These are phyloP conservation scores for Helotiales sp. DNA, from an alignment of 2,329 filamentous ascomycete species.

Conservation along the genomic window DNA sequence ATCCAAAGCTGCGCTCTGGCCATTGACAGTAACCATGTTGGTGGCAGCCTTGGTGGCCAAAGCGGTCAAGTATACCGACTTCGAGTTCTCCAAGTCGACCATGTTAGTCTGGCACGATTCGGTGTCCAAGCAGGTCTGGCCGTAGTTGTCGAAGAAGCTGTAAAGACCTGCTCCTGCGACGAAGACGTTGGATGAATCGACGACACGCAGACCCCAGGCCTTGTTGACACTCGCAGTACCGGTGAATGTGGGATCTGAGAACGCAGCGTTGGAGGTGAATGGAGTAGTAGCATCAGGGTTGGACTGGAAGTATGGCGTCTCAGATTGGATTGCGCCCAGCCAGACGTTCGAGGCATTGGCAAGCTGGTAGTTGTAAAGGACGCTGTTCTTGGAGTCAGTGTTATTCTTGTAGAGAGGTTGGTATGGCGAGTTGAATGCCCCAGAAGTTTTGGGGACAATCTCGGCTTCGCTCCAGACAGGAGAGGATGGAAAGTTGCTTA, in stretches of 20 bases:
- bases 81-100: constrained; percentile 66
- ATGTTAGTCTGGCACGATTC: constrained; percentile 79
- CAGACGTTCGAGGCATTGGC: constrained; percentile 75
- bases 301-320: constrained; percentile 86
- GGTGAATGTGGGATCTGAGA: constrained; percentile 68
- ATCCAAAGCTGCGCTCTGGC: constrained; percentile 52
- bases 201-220: constrained; percentile 73
- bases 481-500: no score
- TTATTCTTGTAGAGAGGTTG: no score
- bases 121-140: constrained; percentile 64
- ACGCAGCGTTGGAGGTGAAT: constrained; percentile 58
- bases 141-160: constrained; percentile 83
- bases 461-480: no score
- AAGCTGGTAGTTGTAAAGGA: constrained; percentile 84
- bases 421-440: no score
- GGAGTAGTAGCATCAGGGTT: constrained; percentile 73
- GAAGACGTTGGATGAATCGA: constrained; percentile 65
- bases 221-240: constrained; percentile 51
- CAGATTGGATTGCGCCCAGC: constrained; percentile 82
- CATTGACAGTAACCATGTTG: constrained; percentile 71
- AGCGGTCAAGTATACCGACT: constrained; percentile 61
- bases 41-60: constrained; percentile 73
- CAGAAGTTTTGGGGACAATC: no score
- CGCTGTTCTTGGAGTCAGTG: no score
- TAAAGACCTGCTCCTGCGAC: constrained; percentile 76